Conservation (phyloP, 768 basidiomycete species). For the Rhodosporidiobolus odoratus region DNA sequence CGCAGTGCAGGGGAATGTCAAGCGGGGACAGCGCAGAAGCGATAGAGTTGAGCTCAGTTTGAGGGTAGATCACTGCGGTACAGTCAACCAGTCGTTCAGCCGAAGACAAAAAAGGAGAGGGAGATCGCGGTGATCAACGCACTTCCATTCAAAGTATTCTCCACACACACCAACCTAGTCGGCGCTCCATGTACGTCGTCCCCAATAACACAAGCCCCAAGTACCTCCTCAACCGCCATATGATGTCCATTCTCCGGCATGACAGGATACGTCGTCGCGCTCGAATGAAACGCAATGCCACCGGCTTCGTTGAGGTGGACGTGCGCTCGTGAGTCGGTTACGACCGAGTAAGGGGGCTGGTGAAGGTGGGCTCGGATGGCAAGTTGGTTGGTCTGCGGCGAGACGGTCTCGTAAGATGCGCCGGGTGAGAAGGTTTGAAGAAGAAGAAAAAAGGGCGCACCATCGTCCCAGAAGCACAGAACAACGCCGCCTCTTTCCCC, state of each 20-base stretch:
- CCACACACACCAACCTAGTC: constrained; percentile 75
- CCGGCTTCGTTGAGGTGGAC: constrained; percentile 83
- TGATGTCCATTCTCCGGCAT: constrained; percentile 60
- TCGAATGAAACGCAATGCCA: constrained; percentile 62
- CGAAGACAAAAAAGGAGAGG: neutral
- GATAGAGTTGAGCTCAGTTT: constrained; percentile 76
- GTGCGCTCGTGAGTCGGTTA: constrained; percentile 77
- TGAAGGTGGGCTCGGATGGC: constrained; percentile 77
- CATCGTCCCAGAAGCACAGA: constrained; percentile 81
- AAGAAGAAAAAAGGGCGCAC: constrained; percentile 51
- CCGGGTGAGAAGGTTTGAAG: neutral
- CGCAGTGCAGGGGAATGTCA: constrained; percentile 71
- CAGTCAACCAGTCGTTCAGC: neutral
- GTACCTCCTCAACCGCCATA: constrained; percentile 53
- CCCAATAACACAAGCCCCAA: constrained; percentile 17
- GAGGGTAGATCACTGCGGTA: constrained; percentile 58
- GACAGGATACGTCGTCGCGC: constrained; percentile 41
- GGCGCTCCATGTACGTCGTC: constrained; percentile 57
- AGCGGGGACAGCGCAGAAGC: constrained; percentile 59
- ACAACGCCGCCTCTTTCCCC: constrained; percentile 86
- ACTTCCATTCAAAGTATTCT: constrained; percentile 87
- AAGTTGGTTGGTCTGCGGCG: constrained; percentile 48
- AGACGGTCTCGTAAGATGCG: neutral
- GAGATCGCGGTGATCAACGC: constrained; percentile 53
- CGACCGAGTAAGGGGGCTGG: constrained; percentile 79